These are phyloP conservation scores for Tuber aestivum DNA, from an alignment of 495 filamentous ascomycete species.

Conservation along the genomic window DNA sequence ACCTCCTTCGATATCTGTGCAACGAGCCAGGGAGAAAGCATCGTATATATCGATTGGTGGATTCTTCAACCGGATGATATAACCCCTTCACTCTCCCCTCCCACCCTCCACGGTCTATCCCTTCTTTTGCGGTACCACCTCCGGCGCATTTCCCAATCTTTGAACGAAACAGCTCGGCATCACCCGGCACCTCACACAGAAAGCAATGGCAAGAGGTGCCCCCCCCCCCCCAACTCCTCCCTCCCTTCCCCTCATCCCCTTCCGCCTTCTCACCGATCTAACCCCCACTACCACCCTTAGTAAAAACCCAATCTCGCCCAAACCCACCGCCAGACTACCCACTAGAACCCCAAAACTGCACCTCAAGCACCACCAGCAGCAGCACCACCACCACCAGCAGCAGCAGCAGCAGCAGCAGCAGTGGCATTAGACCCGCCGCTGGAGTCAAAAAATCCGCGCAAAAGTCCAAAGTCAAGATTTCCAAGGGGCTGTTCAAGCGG, in stretches of 20 bases:
- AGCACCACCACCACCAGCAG: background rate
- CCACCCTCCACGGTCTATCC: no score
- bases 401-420: background rate
- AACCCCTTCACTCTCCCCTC: background rate
- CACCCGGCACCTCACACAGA: background rate
- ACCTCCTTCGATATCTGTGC: background rate
- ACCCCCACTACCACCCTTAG: background rate
- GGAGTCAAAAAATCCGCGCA: background rate
- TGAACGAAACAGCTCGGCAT: background rate
- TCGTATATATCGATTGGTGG: background rate
- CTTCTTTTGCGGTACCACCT: background rate
- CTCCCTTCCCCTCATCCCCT: background rate
- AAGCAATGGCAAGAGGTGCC: background rate
- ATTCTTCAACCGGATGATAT: background rate
- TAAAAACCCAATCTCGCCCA: background rate
- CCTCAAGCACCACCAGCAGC: background rate
- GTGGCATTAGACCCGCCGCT: background rate
- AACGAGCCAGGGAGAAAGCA: background rate
- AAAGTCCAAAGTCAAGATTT: background rate
- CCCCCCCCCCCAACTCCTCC: background rate
- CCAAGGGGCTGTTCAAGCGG: background rate
- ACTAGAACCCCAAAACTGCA: background rate
- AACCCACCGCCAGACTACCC: background rate
- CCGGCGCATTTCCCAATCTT: background rate
- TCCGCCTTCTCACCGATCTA: background rate